Base-by-base conservation (phyloP, 345 rosid genomes). In the Camelina sativa region DNA sequence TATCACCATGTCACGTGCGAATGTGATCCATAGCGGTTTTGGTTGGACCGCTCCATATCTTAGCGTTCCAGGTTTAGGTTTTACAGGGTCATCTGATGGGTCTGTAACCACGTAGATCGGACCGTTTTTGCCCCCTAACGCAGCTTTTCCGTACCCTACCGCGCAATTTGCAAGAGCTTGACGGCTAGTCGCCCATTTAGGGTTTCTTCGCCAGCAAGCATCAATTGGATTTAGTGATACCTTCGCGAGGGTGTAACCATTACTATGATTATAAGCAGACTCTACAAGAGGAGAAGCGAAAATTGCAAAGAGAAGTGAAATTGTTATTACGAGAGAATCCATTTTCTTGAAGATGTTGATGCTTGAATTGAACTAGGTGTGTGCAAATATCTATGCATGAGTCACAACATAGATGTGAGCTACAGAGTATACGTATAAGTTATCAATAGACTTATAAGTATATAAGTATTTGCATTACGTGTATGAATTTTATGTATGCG, bases 51-150 rank as follows among this genome's bases (percentile, higher is more conserved):
- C 96, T 8, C 82, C 96, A 11, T 79, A 88, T 47, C 96, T 86
- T 91, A 93, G 65, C 2, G 81, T 87, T 15, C 94, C 98, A 0
- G 86, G 88, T 69, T 52, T 82, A 37, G 96, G 97, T 75, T 79
- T 76, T 13, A 62, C 73, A 1, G 92, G 84, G 59, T 87, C 87
- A 8, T 91, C 97, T 4, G 59, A 16, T 4, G 87, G 73, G 68
- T 59, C 75, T 2, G 87, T 88, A 43, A 91, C 97, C 4, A 85
- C 76, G 23, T 93, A 93, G 46, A 85, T 80, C 11, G 82, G 13
- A 11, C 98, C 98, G 2, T 84, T 71, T 53, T 84, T 84, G 11
- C 98, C 98, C 11, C 97, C 97, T 0, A 79, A 16, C 3, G 96
- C 87, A 1, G 71, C 72, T 55, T 84, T 85, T 5, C 96, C 98